Evolutionary conservation across 805 yeast species (phyloP).

Genomic region (Grigorovia transvaalensis): DNA sequence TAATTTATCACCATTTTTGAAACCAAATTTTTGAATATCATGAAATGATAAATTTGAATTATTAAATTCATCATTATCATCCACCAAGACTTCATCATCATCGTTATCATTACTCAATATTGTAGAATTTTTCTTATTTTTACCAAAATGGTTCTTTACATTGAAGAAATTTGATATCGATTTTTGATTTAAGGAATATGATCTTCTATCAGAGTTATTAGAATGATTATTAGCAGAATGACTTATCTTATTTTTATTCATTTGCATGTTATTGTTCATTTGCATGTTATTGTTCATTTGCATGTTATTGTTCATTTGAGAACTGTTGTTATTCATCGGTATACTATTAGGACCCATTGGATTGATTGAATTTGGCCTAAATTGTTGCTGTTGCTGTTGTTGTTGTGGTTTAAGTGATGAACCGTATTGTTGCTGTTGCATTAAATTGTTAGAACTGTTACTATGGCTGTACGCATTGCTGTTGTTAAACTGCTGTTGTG

Average conservation of each 20-base stretch:
- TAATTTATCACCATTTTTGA: constrained; percentile 49
- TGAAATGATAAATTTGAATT: constrained; percentile 42
- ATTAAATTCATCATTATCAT: constrained; percentile 21
- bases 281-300: too few relatives aligned
- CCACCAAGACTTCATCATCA: constrained; percentile 28
- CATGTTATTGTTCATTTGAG: constrained; percentile 10
- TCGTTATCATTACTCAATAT: constrained; percentile 29
- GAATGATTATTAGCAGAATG: background rate
- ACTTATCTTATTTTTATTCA: background rate
- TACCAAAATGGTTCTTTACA: constrained; percentile 9
- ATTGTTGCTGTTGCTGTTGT: constrained; percentile 11
- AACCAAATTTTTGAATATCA: constrained; percentile 53
- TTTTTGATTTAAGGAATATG: constrained; percentile 16
- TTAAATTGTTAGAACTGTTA: constrained; percentile 7
- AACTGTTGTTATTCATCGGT: background rate
- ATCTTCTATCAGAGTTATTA: background rate
- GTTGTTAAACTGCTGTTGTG: background rate
- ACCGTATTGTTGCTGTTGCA: background rate
- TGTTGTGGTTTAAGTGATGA: constrained; percentile 7
- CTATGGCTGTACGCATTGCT: background rate
- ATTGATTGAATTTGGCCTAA: background rate
- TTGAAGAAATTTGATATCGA: constrained; percentile 19
- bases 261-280: constrained; percentile 3
- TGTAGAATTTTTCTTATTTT: constrained; percentile 4
- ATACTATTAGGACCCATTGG: background rate